Percentiles rank a stretch among this genome's conserved stretches.
phyloP scores from a whole-genome alignment of 2,329 filamentous ascomycete genomes.

The Claviceps cyperi region DNA sequence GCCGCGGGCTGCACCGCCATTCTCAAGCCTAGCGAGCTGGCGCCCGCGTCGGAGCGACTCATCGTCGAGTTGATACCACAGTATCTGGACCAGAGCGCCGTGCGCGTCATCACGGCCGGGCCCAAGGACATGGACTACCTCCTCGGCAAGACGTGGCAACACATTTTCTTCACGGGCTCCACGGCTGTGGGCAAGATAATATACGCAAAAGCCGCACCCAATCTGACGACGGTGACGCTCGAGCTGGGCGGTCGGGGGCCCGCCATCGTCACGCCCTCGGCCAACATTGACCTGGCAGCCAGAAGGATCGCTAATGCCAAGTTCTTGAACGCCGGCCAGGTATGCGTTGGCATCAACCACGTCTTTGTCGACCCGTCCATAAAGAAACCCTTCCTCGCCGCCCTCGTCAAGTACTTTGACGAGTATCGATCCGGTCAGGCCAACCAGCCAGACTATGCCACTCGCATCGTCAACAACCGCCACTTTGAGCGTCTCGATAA shows the following conservation, averaged over 20 bases:
- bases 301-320: slow-evolving; percentile 28
- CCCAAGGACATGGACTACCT: slow-evolving; percentile 22
- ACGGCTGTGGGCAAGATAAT: slow-evolving; percentile 23
- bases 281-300: slow-evolving; percentile 27
- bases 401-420: slow-evolving; percentile 19
- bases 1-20: slow-evolving; percentile 26
- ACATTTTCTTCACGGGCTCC: slow-evolving; percentile 32
- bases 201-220: slow-evolving; percentile 24
- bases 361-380: slow-evolving; percentile 27
- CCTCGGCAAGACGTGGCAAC: slow-evolving; percentile 24
- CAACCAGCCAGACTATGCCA: slow-evolving; percentile 5
- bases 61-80: slow-evolving; percentile 24
- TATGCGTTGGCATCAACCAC: slow-evolving; percentile 23
- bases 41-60: slow-evolving; percentile 19
- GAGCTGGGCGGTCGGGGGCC: slow-evolving; percentile 32
- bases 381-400: slow-evolving; percentile 20
- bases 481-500: slow-evolving; percentile 26
- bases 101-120: slow-evolving; percentile 22
- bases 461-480: slow-evolving; percentile 26
- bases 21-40: slow-evolving; percentile 30
- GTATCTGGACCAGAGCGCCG: slow-evolving; percentile 26
- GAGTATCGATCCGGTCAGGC: slow-evolving; percentile 8
- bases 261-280: slow-evolving; percentile 25
- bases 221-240: slow-evolving; percentile 28
- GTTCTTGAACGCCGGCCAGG: slow-evolving; percentile 25